Evolutionary conservation across 768 basidiomycete genomes (phyloP).

Genomic region (Hygrocybe coccinea): DNA sequence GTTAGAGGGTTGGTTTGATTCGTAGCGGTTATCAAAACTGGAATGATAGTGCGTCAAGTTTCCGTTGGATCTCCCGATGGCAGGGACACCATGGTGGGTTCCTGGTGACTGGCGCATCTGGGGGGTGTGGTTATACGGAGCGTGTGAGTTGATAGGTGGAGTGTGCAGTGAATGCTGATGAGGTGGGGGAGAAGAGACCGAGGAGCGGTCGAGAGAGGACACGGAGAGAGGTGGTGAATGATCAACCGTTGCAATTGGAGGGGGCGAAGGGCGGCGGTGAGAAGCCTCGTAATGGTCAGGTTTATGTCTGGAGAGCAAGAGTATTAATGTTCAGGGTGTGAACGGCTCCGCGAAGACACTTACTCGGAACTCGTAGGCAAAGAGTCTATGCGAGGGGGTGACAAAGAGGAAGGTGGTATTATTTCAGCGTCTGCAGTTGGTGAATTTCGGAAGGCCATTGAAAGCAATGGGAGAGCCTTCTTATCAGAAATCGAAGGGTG

Average conservation of each 20-base stretch:
- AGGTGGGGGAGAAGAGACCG: conserved; percentile 56
- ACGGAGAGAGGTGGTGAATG: conserved; percentile 60
- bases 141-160: conserved; percentile 33
- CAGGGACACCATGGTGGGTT: conserved; percentile 24
- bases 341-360: conserved; percentile 20
- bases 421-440: conserved; percentile 13
- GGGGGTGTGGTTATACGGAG: conserved; percentile 33
- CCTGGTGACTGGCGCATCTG: conserved; percentile 13
- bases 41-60: conserved; percentile 11
- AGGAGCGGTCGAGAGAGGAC: conserved; percentile 56
- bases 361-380: conserved; percentile 31
- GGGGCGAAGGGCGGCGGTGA: conserved; percentile 40
- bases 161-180: conserved; percentile 38
- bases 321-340: conserved; percentile 13
- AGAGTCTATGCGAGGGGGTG: conserved; percentile 51
- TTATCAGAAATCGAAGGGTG: conserved; percentile 33
- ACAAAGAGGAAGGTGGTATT: conserved; percentile 22
- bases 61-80: conserved; percentile 6
- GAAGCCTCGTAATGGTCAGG: conserved; percentile 39
- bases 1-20: not conserved
- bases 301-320: conserved; percentile 23
- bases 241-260: conserved; percentile 46
- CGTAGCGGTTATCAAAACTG: conserved; percentile 9
- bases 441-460: conserved; percentile 17
- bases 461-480: conserved; percentile 21